Evolutionary conservation across 768 basidiomycete species (phyloP).

Genomic region (Tulasnella sp.): DNA sequence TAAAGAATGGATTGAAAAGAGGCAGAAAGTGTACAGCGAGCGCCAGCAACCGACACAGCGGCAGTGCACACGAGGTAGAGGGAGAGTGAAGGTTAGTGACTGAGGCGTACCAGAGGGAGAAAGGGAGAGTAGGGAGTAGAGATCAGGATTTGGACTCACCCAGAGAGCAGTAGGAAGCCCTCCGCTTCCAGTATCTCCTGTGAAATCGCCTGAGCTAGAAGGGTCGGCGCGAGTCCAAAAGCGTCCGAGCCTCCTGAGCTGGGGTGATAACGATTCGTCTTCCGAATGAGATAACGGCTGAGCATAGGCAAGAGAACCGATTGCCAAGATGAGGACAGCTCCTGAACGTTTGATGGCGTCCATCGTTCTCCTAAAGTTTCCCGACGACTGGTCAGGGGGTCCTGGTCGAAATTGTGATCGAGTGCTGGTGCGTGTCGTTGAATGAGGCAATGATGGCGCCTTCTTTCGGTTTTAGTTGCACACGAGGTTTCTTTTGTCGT

Average conservation of each 20-base stretch:
- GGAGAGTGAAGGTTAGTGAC: not conserved
- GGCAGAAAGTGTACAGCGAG: not conserved
- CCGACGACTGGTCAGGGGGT: not conserved
- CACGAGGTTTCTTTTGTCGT: not conserved
- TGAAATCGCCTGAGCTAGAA: not conserved
- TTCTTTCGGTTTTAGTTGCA: not conserved
- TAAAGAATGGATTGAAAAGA: not conserved
- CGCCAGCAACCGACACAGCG: not conserved
- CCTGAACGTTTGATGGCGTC: constrained; percentile 9
- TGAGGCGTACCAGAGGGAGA: not conserved
- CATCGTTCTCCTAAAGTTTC: constrained; percentile 4
- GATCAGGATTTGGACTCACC: not conserved
- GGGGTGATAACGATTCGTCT: not conserved
- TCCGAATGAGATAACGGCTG: constrained; percentile 2
- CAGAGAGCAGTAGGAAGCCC: not conserved
- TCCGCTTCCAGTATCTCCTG: not conserved
- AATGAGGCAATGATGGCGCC: constrained; percentile 1
- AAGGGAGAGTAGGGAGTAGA: not conserved
- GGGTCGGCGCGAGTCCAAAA: not conserved
- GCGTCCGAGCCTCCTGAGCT: constrained; percentile 8
- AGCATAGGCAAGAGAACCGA: not conserved
- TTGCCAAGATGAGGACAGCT: not conserved
- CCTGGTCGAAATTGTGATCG: not conserved
- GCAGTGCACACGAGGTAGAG: constrained; percentile 1
- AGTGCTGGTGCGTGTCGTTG: not conserved